phyloP scores from a whole-genome alignment of 1,139 yeast genomes.

The Pneumocystis murina region DNA sequence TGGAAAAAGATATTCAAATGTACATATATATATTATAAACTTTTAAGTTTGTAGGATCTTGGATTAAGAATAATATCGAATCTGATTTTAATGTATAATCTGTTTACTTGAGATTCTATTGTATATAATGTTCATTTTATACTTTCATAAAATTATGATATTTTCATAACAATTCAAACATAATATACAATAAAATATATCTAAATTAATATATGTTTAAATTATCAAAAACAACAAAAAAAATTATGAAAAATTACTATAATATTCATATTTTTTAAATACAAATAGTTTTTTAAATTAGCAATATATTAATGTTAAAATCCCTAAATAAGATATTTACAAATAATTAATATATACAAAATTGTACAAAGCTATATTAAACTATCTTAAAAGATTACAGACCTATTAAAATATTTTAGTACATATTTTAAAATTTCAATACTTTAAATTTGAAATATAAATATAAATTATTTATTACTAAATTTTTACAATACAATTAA shows the following conservation, averaged over 20 bases:
- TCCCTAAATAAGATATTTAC: neutral
- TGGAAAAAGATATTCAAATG: neutral
- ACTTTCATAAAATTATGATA: no score
- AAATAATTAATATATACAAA: neutral
- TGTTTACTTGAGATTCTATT: no score
- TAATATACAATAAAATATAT: no score
- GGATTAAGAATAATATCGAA: no score
- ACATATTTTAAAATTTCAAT: neutral
- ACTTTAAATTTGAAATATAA: neutral
- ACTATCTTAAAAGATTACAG: neutral
- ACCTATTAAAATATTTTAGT: neutral
- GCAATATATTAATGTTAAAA: neutral
- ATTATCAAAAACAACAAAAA: neutral
- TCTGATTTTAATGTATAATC: no score
- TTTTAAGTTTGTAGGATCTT: no score
- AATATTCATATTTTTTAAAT: neutral
- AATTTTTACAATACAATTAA: neutral
- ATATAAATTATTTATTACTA: neutral
- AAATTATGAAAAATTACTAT: neutral
- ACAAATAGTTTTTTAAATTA: neutral
- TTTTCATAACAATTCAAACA: no score
- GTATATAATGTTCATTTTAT: no score
- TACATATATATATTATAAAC: neutral
- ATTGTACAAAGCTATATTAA: neutral
- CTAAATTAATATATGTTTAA: neutral